These are phyloP conservation scores for Aspergillus fumigatiaffinis DNA, from an alignment of 2,329 filamentous ascomycete genomes.

Conservation along the genomic window DNA sequence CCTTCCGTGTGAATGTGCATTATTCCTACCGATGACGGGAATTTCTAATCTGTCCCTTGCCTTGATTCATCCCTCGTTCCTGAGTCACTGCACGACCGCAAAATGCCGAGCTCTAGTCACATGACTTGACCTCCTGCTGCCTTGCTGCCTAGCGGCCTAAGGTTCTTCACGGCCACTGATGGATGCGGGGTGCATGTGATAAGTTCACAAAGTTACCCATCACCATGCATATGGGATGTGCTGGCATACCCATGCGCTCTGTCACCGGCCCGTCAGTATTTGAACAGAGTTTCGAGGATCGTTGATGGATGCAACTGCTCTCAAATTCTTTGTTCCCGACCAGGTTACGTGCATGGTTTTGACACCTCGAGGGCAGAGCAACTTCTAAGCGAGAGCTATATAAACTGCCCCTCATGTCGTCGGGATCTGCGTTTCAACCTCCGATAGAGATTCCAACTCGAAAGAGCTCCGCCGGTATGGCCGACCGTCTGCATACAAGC, in stretches of 20 bases:
- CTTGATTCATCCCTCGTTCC: background rate
- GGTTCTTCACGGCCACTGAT: background rate
- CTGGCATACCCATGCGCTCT: background rate
- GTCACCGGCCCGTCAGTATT: background rate
- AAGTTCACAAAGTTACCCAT: background rate
- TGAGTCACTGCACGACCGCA: background rate
- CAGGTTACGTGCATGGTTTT: background rate
- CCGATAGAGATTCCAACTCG: slow-evolving; percentile 68
- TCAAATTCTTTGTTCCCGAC: background rate
- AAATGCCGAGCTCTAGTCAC: background rate
- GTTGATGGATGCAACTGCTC: background rate
- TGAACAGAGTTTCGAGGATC: background rate
- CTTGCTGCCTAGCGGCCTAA: background rate
- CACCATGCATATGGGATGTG: background rate
- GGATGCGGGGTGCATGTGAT: background rate
- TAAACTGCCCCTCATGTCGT: slow-evolving; percentile 13
- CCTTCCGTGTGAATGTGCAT: background rate
- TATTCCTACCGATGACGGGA: background rate
- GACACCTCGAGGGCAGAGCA: background rate
- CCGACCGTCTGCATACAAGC: slow-evolving; percentile 21
- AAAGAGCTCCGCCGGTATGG: slow-evolving; percentile 62
- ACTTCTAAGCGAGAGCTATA: background rate
- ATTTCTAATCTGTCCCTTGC: background rate
- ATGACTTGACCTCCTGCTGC: background rate
- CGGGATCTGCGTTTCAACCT: slow-evolving; percentile 42